Conservation (phyloP, 371 early-diverging fungal species). For the Zopfochytrium polystomum region DNA sequence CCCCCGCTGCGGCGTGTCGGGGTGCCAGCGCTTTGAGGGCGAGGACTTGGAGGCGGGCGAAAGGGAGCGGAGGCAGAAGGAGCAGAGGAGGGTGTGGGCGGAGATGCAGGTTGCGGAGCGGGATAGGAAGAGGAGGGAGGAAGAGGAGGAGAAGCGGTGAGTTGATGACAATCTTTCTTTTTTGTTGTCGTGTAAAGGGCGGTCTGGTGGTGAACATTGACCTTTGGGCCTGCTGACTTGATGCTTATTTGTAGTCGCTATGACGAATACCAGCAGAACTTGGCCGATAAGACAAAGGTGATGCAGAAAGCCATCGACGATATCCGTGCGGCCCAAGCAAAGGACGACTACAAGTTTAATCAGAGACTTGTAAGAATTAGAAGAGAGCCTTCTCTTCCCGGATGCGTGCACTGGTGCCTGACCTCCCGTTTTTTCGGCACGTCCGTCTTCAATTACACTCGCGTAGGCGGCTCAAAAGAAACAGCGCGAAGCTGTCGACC, state of each 20-base stretch:
- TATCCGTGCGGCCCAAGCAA: slow-evolving; percentile 30
- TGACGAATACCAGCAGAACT: slow-evolving; percentile 39
- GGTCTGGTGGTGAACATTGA: too few relatives aligned
- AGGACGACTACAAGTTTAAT: slow-evolving; percentile 38
- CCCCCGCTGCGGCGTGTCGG: slow-evolving; percentile 35
- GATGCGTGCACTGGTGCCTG: too few relatives aligned
- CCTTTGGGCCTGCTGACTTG: not conserved
- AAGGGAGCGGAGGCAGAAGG: slow-evolving; percentile 38
- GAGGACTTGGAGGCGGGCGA: slow-evolving; percentile 42
- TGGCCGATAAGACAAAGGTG: slow-evolving; percentile 31
- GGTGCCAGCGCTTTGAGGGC: slow-evolving; percentile 51
- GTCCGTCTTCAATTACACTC: too few relatives aligned
- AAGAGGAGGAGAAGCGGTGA: slow-evolving; percentile 40
- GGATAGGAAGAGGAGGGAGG: slow-evolving; percentile 24
- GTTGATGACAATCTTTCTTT: not conserved
- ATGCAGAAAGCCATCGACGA: slow-evolving; percentile 34
- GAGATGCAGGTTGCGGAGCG: slow-evolving; percentile 42
- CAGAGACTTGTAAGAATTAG: slow-evolving; percentile 27
- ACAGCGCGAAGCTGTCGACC: slow-evolving; percentile 31
- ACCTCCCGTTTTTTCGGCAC: too few relatives aligned
- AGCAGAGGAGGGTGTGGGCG: slow-evolving; percentile 49
- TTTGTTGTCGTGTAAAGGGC: not conserved
- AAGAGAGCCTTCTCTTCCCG: not conserved
- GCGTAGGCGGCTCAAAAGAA: slow-evolving; percentile 39
- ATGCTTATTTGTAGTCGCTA: slow-evolving; percentile 22